phyloP scores from a whole-genome alignment of 768 basidiomycete species.

The Amanita inopinata region DNA sequence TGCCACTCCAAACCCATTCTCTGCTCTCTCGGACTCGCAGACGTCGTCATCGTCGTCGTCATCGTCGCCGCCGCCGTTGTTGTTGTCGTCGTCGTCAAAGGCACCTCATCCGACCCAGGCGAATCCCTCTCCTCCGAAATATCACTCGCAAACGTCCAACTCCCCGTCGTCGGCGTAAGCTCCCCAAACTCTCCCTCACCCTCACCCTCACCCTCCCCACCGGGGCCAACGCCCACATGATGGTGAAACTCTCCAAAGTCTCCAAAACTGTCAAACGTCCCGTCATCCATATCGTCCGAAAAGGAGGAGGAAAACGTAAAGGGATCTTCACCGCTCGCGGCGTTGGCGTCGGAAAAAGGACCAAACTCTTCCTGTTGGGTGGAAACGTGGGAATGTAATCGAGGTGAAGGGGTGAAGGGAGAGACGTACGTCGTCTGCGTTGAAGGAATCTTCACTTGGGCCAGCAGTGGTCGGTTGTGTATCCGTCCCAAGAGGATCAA shows the following conservation, averaged over 20 bases:
- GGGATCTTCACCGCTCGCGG: slow-evolving; percentile 30
- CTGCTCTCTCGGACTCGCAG: too few relatives aligned
- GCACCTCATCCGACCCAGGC: background rate
- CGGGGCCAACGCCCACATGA: background rate
- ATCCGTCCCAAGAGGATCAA: background rate
- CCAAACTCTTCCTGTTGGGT: slow-evolving; percentile 54
- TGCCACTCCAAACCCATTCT: too few relatives aligned
- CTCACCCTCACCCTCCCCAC: slow-evolving; percentile 25
- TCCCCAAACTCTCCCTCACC: slow-evolving; percentile 43
- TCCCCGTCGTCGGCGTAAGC: slow-evolving; percentile 55
- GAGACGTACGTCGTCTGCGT: slow-evolving; percentile 35
- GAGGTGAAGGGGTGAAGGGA: slow-evolving; percentile 1
- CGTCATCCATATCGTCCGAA: slow-evolving; percentile 55
- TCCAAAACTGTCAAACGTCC: slow-evolving; percentile 66
- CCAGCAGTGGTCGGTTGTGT: slow-evolving; percentile 18
- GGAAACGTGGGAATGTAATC: background rate
- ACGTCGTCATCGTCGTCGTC: too few relatives aligned
- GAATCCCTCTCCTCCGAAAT: background rate
- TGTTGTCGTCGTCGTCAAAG: too few relatives aligned
- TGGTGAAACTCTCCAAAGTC: slow-evolving; percentile 73
- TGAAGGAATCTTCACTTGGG: slow-evolving; percentile 43
- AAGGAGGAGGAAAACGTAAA: slow-evolving; percentile 53
- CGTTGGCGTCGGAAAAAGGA: slow-evolving; percentile 65
- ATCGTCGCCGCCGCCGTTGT: too few relatives aligned
- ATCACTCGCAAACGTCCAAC: slow-evolving; percentile 57